phyloP scores from a whole-genome alignment of 164 flowering plant species.

The Aristolochia californica region DNA sequence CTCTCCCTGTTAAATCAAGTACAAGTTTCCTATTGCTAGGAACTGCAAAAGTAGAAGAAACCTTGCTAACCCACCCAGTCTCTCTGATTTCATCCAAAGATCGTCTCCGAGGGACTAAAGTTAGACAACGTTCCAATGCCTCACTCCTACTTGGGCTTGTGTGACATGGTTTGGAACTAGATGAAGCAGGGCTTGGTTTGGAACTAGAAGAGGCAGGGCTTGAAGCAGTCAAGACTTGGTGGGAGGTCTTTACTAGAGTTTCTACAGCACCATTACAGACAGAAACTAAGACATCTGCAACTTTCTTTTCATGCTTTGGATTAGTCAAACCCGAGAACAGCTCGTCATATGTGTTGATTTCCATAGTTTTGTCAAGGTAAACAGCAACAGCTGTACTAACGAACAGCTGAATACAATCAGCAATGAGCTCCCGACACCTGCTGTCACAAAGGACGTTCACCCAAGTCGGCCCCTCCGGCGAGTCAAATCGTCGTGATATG shows the following conservation, averaged over 20 bases:
- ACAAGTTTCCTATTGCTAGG: slow-evolving; percentile 75
- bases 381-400: slow-evolving; percentile 80
- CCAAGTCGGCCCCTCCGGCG: slow-evolving; percentile 24
- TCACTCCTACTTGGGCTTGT: slow-evolving; percentile 2
- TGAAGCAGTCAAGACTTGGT: slow-evolving; percentile 39
- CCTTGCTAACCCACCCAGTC: slow-evolving; percentile 51
- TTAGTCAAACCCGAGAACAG: slow-evolving; percentile 76
- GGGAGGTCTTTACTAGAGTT: slow-evolving; percentile 65
- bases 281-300: slow-evolving; percentile 46
- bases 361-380: slow-evolving; percentile 77
- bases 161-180: not conserved
- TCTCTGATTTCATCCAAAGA: slow-evolving; percentile 16
- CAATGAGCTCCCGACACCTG: slow-evolving; percentile 41
- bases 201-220: too few species aligned
- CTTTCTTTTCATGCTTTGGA: slow-evolving; percentile 54
- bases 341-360: slow-evolving; percentile 66
- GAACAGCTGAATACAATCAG: slow-evolving; percentile 51
- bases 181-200: too few species aligned
- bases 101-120: slow-evolving; percentile 4
- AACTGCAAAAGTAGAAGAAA: slow-evolving; percentile 64
- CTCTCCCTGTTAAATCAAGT: slow-evolving; percentile 89
- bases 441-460: slow-evolving; percentile 34
- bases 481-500: too few species aligned
- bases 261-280: slow-evolving; percentile 68
- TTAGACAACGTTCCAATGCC: slow-evolving; percentile 9